Evolutionary conservation across 176 grass and related monocot species (phyloP), one percentile per base, ranked within the genome.

Genomic region (Oryza meyeriana): DNA sequence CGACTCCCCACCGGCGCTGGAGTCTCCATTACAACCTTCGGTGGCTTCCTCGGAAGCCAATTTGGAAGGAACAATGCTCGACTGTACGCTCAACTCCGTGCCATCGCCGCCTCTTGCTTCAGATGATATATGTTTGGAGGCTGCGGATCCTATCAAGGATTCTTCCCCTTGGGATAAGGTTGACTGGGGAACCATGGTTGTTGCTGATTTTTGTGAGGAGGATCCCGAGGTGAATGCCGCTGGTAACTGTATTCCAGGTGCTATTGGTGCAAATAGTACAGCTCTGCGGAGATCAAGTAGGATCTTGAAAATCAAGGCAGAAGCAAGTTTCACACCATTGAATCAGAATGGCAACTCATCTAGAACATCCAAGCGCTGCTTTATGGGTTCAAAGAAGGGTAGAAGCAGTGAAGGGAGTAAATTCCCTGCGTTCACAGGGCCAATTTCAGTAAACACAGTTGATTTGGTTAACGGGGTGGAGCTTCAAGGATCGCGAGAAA

Each of bases 1-100:
- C 2, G 22, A 78, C 69, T 26, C 30, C 8, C 48, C 22, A 8
- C 62, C 69, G 55, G 47, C 41, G 50, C 50, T 24, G 18, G 48
- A 40, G 24, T 58, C 66, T 39, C 45, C 13, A n/a, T 29, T 34
- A 0, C 48, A 61, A 22, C 44, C 18, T 12, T 2, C 25, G 10
- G 30, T 30, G 62, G 71, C 39, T 69, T 85, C 69, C 18, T 69
- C 41, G 76, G 76, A 80, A 75, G 18, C 30, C 77, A 85, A 50
- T 70, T 29, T 74, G 64, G 52, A 80, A 6, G 63, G 59, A 45
- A 66, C 8, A 4, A 48, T 18, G 28, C 40, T 52, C 12, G 31
- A 33, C 16, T 80, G 64, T 50, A 76, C 31, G 12, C 47, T 75
- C 62, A 85, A 85, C 63, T 69, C 63, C 2, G 25, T 76, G 70